Conservation (phyloP, 83 land plant genomes). For the Picea abies region DNA sequence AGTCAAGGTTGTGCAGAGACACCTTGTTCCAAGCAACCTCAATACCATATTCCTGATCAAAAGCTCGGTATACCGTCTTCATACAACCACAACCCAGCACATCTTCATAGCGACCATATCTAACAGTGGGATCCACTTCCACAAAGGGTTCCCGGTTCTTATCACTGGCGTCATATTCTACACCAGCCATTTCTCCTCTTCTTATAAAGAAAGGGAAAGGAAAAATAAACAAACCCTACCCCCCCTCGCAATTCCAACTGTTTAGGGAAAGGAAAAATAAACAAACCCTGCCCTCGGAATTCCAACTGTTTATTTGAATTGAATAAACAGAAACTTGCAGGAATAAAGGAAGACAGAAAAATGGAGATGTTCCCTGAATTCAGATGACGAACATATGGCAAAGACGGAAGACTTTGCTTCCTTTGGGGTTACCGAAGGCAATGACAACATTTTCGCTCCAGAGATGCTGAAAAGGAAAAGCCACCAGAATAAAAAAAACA, state of each 20-base stretch:
- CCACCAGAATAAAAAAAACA: background rate
- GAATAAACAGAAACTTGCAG: background rate
- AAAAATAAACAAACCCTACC: background rate
- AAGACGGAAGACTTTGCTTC: no score
- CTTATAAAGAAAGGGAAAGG: background rate
- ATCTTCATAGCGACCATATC: slow-evolving; percentile 79
- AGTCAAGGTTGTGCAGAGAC: slow-evolving; percentile 7
- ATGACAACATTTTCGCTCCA: background rate
- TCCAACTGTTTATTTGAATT: no score
- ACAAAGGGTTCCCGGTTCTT: slow-evolving; percentile 54
- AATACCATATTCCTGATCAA: slow-evolving; percentile 40
- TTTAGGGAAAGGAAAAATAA: no score
- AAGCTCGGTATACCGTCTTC: slow-evolving; percentile 81
- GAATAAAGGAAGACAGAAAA: background rate
- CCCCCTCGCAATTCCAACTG: no score
- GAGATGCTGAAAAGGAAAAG: background rate
- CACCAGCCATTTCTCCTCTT: background rate
- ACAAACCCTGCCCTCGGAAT: no score
- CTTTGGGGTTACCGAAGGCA: background rate
- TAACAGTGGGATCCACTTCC: slow-evolving; percentile 73
- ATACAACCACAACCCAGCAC: slow-evolving; percentile 74
- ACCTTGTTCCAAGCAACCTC: no score
- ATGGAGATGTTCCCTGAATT: no score
- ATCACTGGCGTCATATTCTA: background rate
- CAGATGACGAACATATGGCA: no score